Base-by-base conservation (phyloP, 257 asterid species). In the Solanum pinnatisectum region DNA sequence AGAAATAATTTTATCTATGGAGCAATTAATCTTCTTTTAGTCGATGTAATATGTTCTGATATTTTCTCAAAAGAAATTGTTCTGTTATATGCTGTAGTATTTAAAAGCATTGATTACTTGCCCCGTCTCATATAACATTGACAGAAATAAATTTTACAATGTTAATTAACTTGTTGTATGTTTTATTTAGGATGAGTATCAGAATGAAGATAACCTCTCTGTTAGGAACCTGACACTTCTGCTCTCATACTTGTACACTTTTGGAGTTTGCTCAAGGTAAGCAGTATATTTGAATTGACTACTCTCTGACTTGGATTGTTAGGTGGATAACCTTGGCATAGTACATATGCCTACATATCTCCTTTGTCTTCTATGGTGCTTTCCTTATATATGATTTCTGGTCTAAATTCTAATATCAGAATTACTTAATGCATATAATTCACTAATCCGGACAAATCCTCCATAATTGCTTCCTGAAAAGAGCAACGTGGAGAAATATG, bases 241-340 rank as follows among this genome's bases (percentile, higher is more conserved):
- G 56, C 91, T 97, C 84, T 97, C 98, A 78, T 93, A 93, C 88
- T 91, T 97, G 89, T 96, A 96, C 89, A 92, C 88, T 33, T 95
- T 96, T 91, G 98, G 98, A 89, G 90, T 97, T 89, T 97, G 98
- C 90, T 94, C 98, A 46, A 95, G 99, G 99, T 97, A 86, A 85
- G 86, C 87, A 40, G 77, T 88, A 86, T 84, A 78, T 85, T 87
- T 85, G 85, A 8, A 86, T 86, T 39, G 36, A 6, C 32, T 22
- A 46, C 36, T 72, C n/a, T 86, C 68, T 37, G 39, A 33, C 68
- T 30, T 30, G 67, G 30, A 10, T 30, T 30, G 9, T 49, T 82
- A 18, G 70, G 70, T 82, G 85, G 70, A 49, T 2, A 49, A 82
- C 39, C 20, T 30, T 30, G 44, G 30, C 68, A 46, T 16, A 46